A percentile compares a stretch with the other conserved stretches of the same genome.
Conservation (phyloP, 805 yeast genomes). For the Candida silvatica region DNA sequence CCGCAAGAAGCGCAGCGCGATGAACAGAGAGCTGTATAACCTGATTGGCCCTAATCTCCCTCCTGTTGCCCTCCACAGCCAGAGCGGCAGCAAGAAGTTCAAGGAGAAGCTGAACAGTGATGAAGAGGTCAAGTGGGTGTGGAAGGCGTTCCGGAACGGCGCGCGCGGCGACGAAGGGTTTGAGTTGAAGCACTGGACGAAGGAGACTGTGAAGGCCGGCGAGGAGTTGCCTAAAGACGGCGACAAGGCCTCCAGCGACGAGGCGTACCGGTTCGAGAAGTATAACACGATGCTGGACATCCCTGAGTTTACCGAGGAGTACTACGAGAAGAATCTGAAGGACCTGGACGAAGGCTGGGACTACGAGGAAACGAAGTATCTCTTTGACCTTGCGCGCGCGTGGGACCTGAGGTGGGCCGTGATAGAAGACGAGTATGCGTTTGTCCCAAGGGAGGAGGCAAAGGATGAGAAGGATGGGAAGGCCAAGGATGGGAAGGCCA, state of each 20-base stretch:
- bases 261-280: constrained; percentile 57
- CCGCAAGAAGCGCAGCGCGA: constrained; percentile 42
- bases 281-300: constrained; percentile 62
- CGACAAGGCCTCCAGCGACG: too few relatives aligned
- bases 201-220: constrained; percentile 14
- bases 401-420: constrained; percentile 67
- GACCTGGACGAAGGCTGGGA: constrained; percentile 41
- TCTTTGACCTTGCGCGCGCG: constrained; percentile 59
- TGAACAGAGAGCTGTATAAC: constrained; percentile 84
- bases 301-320: constrained; percentile 58
- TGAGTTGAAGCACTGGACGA: constrained; percentile 76
- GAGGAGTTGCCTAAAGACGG: constrained; percentile 3
- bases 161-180: constrained; percentile 39
- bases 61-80: constrained; percentile 49
- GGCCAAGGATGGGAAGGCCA: neutral
- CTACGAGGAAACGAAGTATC: constrained; percentile 65
- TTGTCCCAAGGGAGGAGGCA: constrained; percentile 24
- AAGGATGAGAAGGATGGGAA: neutral
- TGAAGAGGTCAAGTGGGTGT: constrained; percentile 79
- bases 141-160: constrained; percentile 49
- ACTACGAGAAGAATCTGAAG: constrained; percentile 40
- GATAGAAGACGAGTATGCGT: constrained; percentile 51
- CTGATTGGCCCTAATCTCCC: constrained; percentile 90
- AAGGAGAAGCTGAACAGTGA: constrained; percentile 55
- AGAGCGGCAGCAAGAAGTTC: constrained; percentile 35